These are phyloP conservation scores for Patellifolia procumbens DNA, from an alignment of 179 eudicot genomes.

Conservation along the genomic window DNA sequence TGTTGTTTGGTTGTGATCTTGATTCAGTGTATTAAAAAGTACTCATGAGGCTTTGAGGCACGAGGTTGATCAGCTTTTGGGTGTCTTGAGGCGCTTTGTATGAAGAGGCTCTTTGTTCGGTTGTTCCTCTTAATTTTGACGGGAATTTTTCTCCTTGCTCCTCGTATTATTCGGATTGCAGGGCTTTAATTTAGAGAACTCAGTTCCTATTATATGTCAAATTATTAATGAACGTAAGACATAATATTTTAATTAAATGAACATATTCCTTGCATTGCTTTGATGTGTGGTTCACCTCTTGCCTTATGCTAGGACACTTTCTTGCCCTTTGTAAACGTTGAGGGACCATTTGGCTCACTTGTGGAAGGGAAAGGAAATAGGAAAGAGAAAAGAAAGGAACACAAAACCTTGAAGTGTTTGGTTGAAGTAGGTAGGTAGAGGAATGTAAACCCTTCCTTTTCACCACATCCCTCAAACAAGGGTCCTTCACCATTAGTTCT, in stretches of 20 bases:
- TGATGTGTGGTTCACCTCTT: neutral
- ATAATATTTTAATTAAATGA: neutral
- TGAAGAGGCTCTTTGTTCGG: neutral
- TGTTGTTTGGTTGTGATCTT: slow-evolving; percentile 8
- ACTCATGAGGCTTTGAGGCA: neutral
- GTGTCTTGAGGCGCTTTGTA: neutral
- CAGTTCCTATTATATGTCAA: neutral
- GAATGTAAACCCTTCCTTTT: no score
- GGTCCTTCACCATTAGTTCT: no score
- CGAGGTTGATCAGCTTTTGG: neutral
- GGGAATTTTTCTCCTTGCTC: neutral
- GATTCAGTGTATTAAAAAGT: neutral
- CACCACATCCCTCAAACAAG: no score
- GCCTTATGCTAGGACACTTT: neutral
- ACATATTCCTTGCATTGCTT: neutral
- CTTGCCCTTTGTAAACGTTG: no score
- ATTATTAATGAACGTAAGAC: neutral
- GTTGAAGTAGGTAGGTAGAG: no score
- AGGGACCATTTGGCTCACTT: no score
- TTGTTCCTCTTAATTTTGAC: neutral
- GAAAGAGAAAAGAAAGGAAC: no score
- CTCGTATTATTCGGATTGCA: neutral
- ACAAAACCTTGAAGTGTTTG: no score
- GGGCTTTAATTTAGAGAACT: neutral
- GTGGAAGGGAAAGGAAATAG: no score